phyloP scores from a whole-genome alignment of 805 yeast genomes.

The Zygosaccharomyces lentus region DNA sequence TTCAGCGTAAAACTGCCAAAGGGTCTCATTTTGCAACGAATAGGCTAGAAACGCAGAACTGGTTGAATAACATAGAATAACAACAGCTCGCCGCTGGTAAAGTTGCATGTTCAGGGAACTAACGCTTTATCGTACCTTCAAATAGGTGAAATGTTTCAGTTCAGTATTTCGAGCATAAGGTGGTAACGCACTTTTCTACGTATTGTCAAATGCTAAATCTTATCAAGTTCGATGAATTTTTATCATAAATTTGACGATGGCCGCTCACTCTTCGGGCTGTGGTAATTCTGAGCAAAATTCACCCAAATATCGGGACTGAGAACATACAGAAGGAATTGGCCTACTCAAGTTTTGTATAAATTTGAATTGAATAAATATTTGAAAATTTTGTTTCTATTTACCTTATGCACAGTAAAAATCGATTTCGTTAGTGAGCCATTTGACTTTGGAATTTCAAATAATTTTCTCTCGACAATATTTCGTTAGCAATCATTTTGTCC shows the following conservation, averaged over 20 bases:
- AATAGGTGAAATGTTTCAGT: not conserved
- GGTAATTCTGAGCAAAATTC: not conserved
- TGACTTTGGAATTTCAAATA: constrained; percentile 5
- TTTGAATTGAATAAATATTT: not conserved
- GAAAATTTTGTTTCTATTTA: not conserved
- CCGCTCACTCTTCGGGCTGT: not conserved
- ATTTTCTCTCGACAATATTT: constrained; percentile 6
- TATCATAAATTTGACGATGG: not conserved
- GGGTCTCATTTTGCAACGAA: constrained; percentile 1
- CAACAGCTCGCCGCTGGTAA: constrained; percentile 13
- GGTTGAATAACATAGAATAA: constrained; percentile 12
- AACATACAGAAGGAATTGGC: not conserved
- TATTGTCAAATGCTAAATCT: too few relatives aligned
- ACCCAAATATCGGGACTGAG: not conserved
- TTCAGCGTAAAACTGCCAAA: constrained; percentile 15
- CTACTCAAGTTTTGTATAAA: not conserved
- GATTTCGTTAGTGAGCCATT: not conserved
- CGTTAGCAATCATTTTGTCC: constrained; percentile 68
- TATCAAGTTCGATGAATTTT: not conserved
- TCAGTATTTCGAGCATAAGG: not conserved
- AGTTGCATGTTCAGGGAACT: constrained; percentile 1
- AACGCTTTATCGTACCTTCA: not conserved
- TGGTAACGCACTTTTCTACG: not conserved
- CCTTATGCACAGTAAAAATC: not conserved
- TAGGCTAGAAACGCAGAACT: constrained; percentile 5